Evolutionary conservation across 164 flowering plant genomes (phyloP).

Genomic region (Stephania cephalantha): DNA sequence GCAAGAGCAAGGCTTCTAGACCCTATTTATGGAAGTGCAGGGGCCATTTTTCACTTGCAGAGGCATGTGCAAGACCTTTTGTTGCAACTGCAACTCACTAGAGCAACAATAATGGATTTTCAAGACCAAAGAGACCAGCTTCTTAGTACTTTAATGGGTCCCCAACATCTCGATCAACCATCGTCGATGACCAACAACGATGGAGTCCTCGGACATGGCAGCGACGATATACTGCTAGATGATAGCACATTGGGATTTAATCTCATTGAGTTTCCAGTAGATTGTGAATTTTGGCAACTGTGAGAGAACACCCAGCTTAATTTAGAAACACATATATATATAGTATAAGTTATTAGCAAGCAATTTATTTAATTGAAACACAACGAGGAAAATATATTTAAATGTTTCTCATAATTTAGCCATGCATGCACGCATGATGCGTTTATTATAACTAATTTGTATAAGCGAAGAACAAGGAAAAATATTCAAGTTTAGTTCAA

Average conservation of each 20-base stretch:
- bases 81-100: not conserved
- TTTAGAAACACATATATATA: not conserved
- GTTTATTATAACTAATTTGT: not conserved
- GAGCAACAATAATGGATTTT: not conserved
- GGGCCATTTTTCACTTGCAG: conserved; percentile 1
- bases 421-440: not conserved
- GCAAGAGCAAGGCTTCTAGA: not conserved
- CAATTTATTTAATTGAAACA: not conserved
- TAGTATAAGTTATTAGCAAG: not conserved
- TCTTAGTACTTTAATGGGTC: not conserved
- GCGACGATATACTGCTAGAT: not conserved
- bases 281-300: not conserved
- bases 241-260: not conserved
- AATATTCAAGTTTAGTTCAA: not conserved
- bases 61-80: not conserved
- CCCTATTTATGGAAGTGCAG: conserved; percentile 1
- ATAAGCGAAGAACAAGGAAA: not conserved
- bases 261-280: not conserved
- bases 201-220: not conserved
- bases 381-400: not conserved
- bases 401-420: not conserved
- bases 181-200: not conserved
- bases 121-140: conserved; percentile 1
- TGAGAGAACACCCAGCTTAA: not conserved
- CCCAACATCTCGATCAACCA: not conserved